Conservation (phyloP, 306 rosid genomes). For the Prinsepia uniflora region DNA sequence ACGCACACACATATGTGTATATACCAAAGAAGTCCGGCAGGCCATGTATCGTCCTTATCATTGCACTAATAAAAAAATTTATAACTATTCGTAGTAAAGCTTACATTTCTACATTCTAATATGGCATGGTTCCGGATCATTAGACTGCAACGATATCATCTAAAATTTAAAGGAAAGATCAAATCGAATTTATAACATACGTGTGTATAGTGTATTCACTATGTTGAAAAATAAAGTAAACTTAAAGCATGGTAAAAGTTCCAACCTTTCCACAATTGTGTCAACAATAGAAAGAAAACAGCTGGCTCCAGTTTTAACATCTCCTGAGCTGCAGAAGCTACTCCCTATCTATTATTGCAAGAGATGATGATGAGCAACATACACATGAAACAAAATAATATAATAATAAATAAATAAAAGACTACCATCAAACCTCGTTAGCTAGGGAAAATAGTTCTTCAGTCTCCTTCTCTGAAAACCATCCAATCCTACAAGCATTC, state of each 20-base stretch:
- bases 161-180: not conserved
- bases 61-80: not conserved
- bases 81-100: constrained; percentile 1
- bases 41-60: not conserved
- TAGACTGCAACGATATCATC: not conserved
- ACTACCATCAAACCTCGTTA: constrained; percentile 51
- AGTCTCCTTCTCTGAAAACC: constrained; percentile 60
- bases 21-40: not conserved
- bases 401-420: constrained; percentile 8
- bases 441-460: constrained; percentile 54
- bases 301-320: constrained; percentile 29
- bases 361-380: constrained; percentile 11
- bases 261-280: constrained; percentile 65
- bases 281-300: constrained; percentile 32
- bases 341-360: constrained; percentile 40
- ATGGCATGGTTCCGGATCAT: not conserved
- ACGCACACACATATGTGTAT: not conserved
- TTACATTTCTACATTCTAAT: not conserved
- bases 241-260: constrained; percentile 10
- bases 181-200: not conserved
- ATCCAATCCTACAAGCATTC: constrained; percentile 71
- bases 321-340: constrained; percentile 46
- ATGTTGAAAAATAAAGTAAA: constrained; percentile 1
- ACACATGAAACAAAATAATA: not conserved
- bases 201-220: not conserved